phyloP scores from a whole-genome alignment of 2,329 filamentous ascomycete genomes.

The Neocucurbitaria cava region DNA sequence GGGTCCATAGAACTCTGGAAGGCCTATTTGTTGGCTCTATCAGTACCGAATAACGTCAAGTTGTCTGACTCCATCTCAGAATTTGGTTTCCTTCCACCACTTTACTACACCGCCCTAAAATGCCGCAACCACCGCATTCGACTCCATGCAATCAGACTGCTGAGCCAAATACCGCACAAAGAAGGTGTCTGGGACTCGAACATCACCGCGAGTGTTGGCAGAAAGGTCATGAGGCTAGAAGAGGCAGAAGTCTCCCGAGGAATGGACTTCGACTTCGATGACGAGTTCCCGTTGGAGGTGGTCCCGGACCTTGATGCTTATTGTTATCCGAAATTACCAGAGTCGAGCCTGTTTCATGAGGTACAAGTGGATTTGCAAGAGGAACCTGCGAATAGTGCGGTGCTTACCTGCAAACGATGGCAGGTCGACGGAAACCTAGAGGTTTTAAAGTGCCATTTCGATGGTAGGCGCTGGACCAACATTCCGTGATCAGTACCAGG shows the following conservation, averaged over 20 bases:
- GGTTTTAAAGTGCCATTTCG: not conserved
- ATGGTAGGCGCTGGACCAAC: not conserved
- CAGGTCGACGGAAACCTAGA: not conserved
- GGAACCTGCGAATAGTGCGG: not conserved
- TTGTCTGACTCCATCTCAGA: slow-evolving; percentile 23
- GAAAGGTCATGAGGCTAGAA: slow-evolving; percentile 9
- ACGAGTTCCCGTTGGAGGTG: not conserved
- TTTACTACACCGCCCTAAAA: slow-evolving; percentile 48
- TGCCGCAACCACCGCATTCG: slow-evolving; percentile 55
- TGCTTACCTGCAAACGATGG: slow-evolving; percentile 4
- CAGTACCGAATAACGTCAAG: slow-evolving; percentile 5
- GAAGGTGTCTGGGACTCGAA: slow-evolving; percentile 54
- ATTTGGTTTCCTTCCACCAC: not conserved
- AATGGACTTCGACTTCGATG: not conserved
- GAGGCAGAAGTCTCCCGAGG: not conserved
- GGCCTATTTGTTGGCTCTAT: not conserved
- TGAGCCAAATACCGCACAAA: slow-evolving; percentile 40
- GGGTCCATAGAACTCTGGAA: slow-evolving; percentile 43
- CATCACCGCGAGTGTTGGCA: slow-evolving; percentile 8
- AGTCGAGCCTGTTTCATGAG: slow-evolving; percentile 3
- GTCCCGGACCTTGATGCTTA: not conserved
- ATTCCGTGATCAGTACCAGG: not conserved
- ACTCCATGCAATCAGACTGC: slow-evolving; percentile 46
- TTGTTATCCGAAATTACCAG: not conserved
- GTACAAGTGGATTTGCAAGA: not conserved